A percentile compares a stretch with the other conserved stretches of the same genome.
Evolutionary conservation across 768 basidiomycete species (phyloP).

Genomic region (Phlegmacium glaucopus): DNA sequence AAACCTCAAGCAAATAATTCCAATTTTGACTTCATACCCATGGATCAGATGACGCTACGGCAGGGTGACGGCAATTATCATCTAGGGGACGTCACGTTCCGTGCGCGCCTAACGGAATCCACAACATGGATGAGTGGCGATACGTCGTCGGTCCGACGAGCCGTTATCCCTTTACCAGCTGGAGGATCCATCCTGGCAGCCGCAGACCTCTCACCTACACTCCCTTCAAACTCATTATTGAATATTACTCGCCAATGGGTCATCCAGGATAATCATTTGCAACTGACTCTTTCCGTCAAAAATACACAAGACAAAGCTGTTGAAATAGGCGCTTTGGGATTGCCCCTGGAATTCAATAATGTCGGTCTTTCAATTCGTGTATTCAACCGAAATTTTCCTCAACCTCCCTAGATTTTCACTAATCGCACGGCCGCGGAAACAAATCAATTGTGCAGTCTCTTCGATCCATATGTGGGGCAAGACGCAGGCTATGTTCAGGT

Average conservation of each 20-base stretch:
- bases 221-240: constrained; percentile 41
- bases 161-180: constrained; percentile 33
- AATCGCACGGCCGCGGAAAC: constrained; percentile 47
- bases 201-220: constrained; percentile 46
- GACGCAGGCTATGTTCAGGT: constrained; percentile 54
- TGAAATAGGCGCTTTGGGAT: constrained; percentile 52
- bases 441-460: constrained; percentile 49
- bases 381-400: background rate
- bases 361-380: constrained; percentile 25
- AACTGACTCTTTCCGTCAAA: constrained; percentile 48
- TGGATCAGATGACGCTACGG: constrained; percentile 46
- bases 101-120: constrained; percentile 42
- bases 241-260: constrained; percentile 54
- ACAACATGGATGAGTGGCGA: constrained; percentile 46
- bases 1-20: constrained; percentile 30
- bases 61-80: constrained; percentile 49
- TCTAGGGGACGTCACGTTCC: constrained; percentile 53
- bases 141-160: constrained; percentile 37
- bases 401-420: constrained; percentile 48
- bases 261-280: constrained; percentile 34
- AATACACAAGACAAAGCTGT: constrained; percentile 45
- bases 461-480: constrained; percentile 56
- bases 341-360: constrained; percentile 55
- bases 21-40: constrained; percentile 49
- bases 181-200: constrained; percentile 46